Evolutionary conservation across 306 rosid genomes (phyloP).

Genomic region (Ormosia emarginata): DNA sequence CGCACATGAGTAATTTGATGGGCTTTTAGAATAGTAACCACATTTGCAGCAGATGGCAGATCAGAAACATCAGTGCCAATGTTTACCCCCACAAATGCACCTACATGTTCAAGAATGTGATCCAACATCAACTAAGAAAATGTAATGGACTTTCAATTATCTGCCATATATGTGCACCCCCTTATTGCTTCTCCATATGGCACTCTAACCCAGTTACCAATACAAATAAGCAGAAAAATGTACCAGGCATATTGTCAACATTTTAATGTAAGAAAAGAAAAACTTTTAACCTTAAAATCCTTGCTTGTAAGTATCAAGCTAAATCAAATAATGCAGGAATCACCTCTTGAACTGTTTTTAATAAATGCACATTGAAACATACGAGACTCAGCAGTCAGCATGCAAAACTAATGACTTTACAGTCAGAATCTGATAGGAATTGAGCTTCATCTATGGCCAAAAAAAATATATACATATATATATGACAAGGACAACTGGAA

Average conservation of each 20-base stretch:
- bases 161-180: background rate
- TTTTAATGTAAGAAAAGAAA: background rate
- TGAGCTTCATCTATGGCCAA: too few relatives aligned
- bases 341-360: background rate
- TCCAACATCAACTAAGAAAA: conserved; percentile 24
- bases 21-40: conserved; percentile 73
- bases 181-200: background rate
- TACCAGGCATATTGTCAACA: background rate
- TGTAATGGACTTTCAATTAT: background rate
- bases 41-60: conserved; percentile 65
- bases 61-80: conserved; percentile 83
- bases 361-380: background rate
- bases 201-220: background rate
- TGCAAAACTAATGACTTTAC: background rate
- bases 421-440: background rate
- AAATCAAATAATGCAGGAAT: background rate
- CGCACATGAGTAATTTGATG: conserved; percentile 81
- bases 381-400: background rate
- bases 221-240: background rate
- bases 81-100: conserved; percentile 91
- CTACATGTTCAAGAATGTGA: conserved; percentile 45
- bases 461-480: too few relatives aligned
- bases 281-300: background rate
- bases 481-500: too few relatives aligned
- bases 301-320: background rate